Evolutionary conservation across 2,329 filamentous ascomycete genomes (phyloP).

Genomic region (Alternaria brassicicola): DNA sequence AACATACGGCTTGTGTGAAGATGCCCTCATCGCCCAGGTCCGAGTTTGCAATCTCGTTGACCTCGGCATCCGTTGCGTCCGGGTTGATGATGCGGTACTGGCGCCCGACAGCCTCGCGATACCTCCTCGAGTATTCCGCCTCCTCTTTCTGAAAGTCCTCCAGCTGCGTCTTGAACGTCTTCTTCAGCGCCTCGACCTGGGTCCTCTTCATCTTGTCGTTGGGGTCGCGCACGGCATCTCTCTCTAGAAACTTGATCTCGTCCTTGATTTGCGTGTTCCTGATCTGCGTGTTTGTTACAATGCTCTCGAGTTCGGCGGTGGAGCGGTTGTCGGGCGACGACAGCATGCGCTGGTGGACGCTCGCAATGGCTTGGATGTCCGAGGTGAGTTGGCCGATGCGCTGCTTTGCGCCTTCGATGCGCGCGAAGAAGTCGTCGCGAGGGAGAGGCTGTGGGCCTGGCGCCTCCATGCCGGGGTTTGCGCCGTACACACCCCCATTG

Average conservation of each 20-base stretch:
- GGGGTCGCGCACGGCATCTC: slow-evolving; percentile 69
- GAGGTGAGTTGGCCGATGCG: slow-evolving; percentile 71
- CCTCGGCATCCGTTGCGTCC: slow-evolving; percentile 75
- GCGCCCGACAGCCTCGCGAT: slow-evolving; percentile 77
- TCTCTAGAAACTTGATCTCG: slow-evolving; percentile 77
- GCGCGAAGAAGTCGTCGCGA: slow-evolving; percentile 71
- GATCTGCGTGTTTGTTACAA: slow-evolving; percentile 69
- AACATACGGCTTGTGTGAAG: slow-evolving; percentile 78
- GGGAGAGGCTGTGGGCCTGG: slow-evolving; percentile 59
- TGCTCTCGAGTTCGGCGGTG: slow-evolving; percentile 66
- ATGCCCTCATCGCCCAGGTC: slow-evolving; percentile 81
- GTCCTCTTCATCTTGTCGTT: slow-evolving; percentile 70
- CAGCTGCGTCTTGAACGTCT: slow-evolving; percentile 73
- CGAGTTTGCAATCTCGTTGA: slow-evolving; percentile 69
- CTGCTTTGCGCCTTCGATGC: slow-evolving; percentile 69
- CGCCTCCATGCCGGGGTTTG: slow-evolving; percentile 57
- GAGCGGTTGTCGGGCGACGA: slow-evolving; percentile 64
- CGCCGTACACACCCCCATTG: slow-evolving; percentile 9
- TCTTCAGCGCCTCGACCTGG: slow-evolving; percentile 72
- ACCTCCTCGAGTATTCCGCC: slow-evolving; percentile 70
- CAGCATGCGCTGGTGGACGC: slow-evolving; percentile 74
- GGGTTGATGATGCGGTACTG: slow-evolving; percentile 85
- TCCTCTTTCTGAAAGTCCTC: slow-evolving; percentile 75
- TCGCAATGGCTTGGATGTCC: slow-evolving; percentile 70
- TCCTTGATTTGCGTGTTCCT: slow-evolving; percentile 70